Evolutionary conservation across 352 stramenopile species (phyloP), one percentile per base, ranked within the genome.

Genomic region (Thraustotheca clavata): DNA sequence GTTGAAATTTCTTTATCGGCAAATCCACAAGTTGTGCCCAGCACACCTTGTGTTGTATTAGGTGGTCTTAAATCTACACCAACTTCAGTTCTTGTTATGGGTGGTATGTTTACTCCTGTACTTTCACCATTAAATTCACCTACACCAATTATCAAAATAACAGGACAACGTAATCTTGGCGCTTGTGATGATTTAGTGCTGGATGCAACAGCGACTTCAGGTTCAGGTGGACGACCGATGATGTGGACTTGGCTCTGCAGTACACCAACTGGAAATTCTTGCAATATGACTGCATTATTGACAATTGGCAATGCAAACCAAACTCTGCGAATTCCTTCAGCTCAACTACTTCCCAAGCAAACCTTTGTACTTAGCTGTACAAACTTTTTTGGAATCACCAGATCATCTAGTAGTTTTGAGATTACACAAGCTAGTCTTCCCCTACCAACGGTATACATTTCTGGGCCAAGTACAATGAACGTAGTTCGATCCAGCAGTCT

Each of bases 161-260:
- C 60, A 29, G 79, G 79, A 0, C 70, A 70, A 12, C 72, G 63
- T 5, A 86, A 76, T 0, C 67, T 88, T 4, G 79, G 79, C 18
- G 76, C 69, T 32, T 88, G 77, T 33, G 79, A 88, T 26, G 72
- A 84, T 62, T 55, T 87, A 8, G 77, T 77, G 20, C 68, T 88
- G 8, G 79, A 88, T 46, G 79, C 71, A 0, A 83, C 76, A 0
- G 66, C 67, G 18, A 86, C 79, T 0, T 76, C 74, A 0, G 79
- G 79, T 32, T 82, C 75, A 0, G 77, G 79, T 33, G 79, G 79
- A 9, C 77, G 79, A 12, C 68, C 70, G 0, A 86, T 88, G 76
- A 69, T 55, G 20, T 87, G 75, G 49, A 76, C 41, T 34, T 87
- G 79, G 79, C 69, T 84, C 18, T 59, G 86, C 1, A 76, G 67